phyloP scores from a whole-genome alignment of 1,284 basidiomycete species.

The Takashimella tepidaria region DNA sequence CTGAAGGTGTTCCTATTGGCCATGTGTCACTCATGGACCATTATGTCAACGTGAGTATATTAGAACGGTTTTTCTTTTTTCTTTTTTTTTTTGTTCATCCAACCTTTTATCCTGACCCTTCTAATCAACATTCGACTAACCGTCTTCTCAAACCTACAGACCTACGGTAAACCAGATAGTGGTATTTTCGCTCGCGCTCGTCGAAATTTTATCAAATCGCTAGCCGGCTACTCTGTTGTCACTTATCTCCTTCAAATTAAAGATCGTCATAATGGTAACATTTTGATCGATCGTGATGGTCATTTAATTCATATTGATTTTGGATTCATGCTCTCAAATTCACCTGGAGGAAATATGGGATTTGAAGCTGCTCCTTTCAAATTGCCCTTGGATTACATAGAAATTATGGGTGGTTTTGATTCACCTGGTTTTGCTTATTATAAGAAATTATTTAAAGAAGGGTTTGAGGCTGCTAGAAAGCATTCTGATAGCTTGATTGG shows the following conservation, averaged over 20 bases:
- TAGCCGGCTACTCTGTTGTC: constrained; percentile 92
- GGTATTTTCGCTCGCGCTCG: constrained; percentile 79
- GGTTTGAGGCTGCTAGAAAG: constrained; percentile 89
- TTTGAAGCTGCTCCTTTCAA: constrained; percentile 99
- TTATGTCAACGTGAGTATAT: constrained; percentile 65
- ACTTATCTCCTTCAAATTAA: constrained; percentile 97
- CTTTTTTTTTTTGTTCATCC: too few species aligned
- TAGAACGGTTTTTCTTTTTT: background rate
- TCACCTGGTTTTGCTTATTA: constrained; percentile 78
- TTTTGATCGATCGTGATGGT: constrained; percentile 89
- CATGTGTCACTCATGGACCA: constrained; percentile 85
- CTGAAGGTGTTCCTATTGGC: constrained; percentile 65
- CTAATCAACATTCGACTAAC: background rate
- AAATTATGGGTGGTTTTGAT: constrained; percentile 86
- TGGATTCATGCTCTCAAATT: constrained; percentile 96
- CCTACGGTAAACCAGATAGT: constrained; percentile 82
- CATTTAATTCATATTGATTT: constrained; percentile 86
- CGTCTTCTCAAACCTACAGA: constrained; percentile 51
- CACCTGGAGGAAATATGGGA: constrained; percentile 87
- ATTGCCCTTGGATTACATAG: constrained; percentile 86
- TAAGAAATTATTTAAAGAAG: constrained; percentile 79
- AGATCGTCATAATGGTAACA: constrained; percentile 98
- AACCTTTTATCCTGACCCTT: background rate
- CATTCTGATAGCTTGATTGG: constrained; percentile 96
- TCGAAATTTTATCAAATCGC: constrained; percentile 86